phyloP scores from a whole-genome alignment of 306 rosid genomes.

The Hylodesmum podocarpum region DNA sequence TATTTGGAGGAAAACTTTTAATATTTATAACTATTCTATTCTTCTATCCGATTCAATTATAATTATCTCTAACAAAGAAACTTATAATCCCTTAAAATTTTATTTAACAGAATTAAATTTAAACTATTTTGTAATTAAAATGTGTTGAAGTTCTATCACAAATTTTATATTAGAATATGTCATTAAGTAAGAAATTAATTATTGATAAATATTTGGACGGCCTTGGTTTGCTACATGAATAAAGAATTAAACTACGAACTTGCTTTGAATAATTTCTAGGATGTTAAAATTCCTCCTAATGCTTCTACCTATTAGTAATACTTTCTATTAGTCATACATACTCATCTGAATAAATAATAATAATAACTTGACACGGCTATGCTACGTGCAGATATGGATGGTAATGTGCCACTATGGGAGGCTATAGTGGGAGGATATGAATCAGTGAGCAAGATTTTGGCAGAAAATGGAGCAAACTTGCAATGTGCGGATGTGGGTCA shows the following conservation, averaged over 20 bases:
- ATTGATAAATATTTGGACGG: not conserved
- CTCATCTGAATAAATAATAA: not conserved
- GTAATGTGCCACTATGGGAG: conserved; percentile 83
- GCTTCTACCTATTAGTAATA: no score
- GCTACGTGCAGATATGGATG: conserved; percentile 63
- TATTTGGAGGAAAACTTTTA: no score
- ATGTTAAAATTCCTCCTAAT: no score
- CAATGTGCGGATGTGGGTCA: conserved; percentile 58
- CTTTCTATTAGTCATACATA: not conserved
- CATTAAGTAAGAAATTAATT: not conserved
- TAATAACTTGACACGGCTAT: not conserved
- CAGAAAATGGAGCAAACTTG: conserved; percentile 67
- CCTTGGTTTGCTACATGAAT: not conserved
- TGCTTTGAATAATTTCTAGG: no score
- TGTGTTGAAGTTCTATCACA: not conserved
- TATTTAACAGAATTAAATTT: no score
- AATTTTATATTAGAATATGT: not conserved
- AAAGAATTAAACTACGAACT: not conserved
- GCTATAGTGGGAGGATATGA: conserved; percentile 69
- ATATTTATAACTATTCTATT: no score
- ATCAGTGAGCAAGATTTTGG: conserved; percentile 46
- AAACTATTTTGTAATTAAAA: no score
- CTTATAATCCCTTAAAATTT: no score
- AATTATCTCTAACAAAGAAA: no score
- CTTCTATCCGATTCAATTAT: no score